Base-by-base conservation (phyloP, 2,329 filamentous ascomycete species). In the Lasiodiplodia theobromae region DNA sequence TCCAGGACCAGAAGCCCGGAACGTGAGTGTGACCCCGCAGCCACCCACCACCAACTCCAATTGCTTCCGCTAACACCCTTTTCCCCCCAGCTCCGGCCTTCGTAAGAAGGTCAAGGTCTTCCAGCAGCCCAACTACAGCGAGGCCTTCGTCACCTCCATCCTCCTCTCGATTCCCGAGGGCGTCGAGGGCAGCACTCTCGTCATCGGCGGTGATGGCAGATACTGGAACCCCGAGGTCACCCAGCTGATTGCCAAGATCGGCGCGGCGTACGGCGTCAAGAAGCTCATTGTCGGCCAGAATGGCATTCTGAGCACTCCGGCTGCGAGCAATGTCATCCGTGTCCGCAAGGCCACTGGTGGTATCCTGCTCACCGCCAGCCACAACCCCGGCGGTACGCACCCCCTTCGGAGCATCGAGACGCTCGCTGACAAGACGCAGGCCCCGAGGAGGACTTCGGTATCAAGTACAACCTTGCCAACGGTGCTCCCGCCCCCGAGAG, bases 31-130 rank as follows among this genome's bases (percentile, higher is more conserved):
- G 67, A 40, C 52, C 40, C 49, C 62, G 47, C 62, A 60, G 63
- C 57, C 53, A 51, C 37, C 38, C 49, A 38, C 38, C 64, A 44
- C 56, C 74, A 73, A 72, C 71, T 71, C 71, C 71, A 72, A 73
- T 28, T 28, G 28, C 44, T 38, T 18, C 53, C 38, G 60, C 67
- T 69, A 58, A 69, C 52, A 5, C 16, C 14, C 16, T 49, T 47
- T 18, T 34, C 38, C 37, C 44, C 31, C 69, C 77, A 98, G 95
- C 74, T 99, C 96, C 74, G 96, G 96, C 82, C 93, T 99, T 82
- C 94, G 96, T 73, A 99, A 99, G 85, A 98, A 97, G 89, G 96
- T 98, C 84, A 94, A 93, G 78, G 92, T 97, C 80, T 99, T 99
- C 87, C 93, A 99, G 82, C 87, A 97, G 83, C 86, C 90, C 70